Conservation (phyloP, 2,329 filamentous ascomycete species). For the Penicillium sp. region DNA sequence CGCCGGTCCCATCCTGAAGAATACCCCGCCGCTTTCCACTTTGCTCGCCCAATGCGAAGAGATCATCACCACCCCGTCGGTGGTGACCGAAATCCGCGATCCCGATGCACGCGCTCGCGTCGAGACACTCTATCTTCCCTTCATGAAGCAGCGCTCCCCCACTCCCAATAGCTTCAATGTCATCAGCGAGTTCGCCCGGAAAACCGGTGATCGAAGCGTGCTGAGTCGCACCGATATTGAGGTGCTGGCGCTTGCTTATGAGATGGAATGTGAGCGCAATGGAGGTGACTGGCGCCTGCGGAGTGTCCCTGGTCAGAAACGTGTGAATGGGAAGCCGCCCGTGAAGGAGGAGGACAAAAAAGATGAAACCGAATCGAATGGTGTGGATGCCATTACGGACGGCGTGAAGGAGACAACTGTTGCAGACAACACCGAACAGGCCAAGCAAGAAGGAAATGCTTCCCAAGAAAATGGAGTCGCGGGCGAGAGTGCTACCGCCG, state of each 20-base stretch:
- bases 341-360: slow-evolving; percentile 39
- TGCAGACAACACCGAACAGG: slow-evolving; percentile 26
- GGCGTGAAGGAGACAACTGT: slow-evolving; percentile 28
- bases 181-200: slow-evolving; percentile 78
- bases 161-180: slow-evolving; percentile 73
- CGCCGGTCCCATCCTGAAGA: slow-evolving; percentile 89
- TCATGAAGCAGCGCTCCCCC: slow-evolving; percentile 74
- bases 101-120: slow-evolving; percentile 74
- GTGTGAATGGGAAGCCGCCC: slow-evolving; percentile 67
- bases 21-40: slow-evolving; percentile 79
- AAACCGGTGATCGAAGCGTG: slow-evolving; percentile 84
- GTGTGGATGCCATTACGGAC: slow-evolving; percentile 31
- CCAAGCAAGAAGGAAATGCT: slow-evolving; percentile 22
- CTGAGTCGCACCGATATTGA: slow-evolving; percentile 87
- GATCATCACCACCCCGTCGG: slow-evolving; percentile 78
- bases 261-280: slow-evolving; percentile 88
- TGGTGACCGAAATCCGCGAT: slow-evolving; percentile 85
- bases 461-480: slow-evolving; percentile 12
- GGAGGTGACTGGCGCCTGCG: slow-evolving; percentile 84
- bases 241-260: slow-evolving; percentile 84
- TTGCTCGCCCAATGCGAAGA: slow-evolving; percentile 73
- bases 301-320: slow-evolving; percentile 73
- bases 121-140: slow-evolving; percentile 80
- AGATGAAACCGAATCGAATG: slow-evolving; percentile 27
- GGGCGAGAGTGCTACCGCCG: slow-evolving; percentile 12